Conservation (phyloP, 2,329 filamentous ascomycete species). For the Trichoderma polysporum region DNA sequence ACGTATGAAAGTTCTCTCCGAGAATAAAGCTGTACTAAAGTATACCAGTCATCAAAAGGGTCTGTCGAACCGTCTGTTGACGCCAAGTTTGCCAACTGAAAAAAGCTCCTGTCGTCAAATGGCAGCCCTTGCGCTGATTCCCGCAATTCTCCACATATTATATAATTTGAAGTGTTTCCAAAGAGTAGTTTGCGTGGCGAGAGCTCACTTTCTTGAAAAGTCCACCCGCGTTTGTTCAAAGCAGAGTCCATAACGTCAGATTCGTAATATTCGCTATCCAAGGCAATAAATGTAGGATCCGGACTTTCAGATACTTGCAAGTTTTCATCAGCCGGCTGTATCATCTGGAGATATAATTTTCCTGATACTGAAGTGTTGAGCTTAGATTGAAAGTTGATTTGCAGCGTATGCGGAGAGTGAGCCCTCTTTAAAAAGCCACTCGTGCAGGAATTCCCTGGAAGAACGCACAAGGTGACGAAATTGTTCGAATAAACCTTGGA, state of each 20-base stretch:
- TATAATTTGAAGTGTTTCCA: not conserved
- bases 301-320: not conserved
- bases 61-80: not conserved
- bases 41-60: not conserved
- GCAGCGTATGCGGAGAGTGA: not conserved
- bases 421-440: not conserved
- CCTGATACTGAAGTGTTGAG: not conserved
- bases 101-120: not conserved
- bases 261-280: not conserved
- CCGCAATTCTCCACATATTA: not conserved
- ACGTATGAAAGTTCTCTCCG: not conserved
- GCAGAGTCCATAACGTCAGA: not conserved
- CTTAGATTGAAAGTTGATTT: not conserved
- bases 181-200: not conserved
- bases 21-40: not conserved
- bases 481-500: not conserved
- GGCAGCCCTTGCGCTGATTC: not conserved
- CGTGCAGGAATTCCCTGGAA: not conserved
- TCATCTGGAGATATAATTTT: not conserved
- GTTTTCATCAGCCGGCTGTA: not conserved
- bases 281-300: not conserved
- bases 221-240: not conserved
- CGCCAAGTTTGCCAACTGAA: not conserved
- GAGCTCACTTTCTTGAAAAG: not conserved
- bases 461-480: not conserved